Conservation (phyloP, 2,329 filamentous ascomycete genomes). For the Boeremia exigua region DNA sequence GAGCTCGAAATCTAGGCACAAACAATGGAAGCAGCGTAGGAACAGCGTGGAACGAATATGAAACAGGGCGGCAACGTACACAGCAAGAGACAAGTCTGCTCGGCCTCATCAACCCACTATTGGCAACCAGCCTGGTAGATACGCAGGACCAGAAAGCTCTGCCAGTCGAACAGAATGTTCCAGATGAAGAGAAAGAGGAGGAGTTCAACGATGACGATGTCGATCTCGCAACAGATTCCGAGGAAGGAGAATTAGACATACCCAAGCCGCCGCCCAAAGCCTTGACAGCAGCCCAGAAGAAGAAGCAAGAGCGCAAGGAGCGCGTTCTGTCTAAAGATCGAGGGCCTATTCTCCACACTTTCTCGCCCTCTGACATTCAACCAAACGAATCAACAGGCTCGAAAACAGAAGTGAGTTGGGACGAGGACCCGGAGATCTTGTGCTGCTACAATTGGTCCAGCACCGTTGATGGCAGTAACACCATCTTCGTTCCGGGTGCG, state of each 20-base stretch:
- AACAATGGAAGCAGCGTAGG: neutral
- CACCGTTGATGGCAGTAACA: conserved; percentile 29
- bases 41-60: neutral
- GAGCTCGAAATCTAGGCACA: neutral
- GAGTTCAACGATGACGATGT: conserved; percentile 6
- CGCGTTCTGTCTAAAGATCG: conserved; percentile 21
- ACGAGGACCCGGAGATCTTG: conserved; percentile 33
- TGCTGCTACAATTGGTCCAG: conserved; percentile 41
- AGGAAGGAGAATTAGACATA: conserved; percentile 11
- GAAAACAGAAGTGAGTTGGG: conserved; percentile 27
- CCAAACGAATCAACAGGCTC: conserved; percentile 13
- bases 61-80: conserved; percentile 9
- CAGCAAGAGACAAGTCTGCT: conserved; percentile 14
- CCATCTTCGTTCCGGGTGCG: conserved; percentile 37
- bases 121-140: neutral
- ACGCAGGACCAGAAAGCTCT: neutral
- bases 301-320: conserved; percentile 22
- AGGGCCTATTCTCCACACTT: conserved; percentile 24
- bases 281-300: conserved; percentile 22
- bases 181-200: neutral
- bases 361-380: conserved; percentile 17
- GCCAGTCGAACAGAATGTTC: neutral
- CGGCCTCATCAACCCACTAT: conserved; percentile 15
- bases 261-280: conserved; percentile 8
- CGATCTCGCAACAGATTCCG: conserved; percentile 15